A percentile compares a stretch with the other conserved stretches of the same genome.
These are phyloP conservation scores for Alternaria conjuncta DNA, from an alignment of 2,329 filamentous ascomycete species.

Conservation along the genomic window DNA sequence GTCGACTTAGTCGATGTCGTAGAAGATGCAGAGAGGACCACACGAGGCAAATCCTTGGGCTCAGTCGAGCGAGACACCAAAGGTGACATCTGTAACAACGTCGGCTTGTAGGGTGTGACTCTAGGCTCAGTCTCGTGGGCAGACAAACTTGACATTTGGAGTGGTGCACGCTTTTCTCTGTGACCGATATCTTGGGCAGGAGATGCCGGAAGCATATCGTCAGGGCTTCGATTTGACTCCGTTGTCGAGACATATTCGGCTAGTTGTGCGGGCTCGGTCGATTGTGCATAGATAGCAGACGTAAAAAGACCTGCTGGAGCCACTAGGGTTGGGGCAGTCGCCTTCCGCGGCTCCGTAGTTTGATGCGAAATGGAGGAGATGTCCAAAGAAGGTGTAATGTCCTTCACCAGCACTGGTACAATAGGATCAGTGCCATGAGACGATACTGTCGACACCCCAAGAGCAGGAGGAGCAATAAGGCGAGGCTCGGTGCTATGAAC, in stretches of 20 bases:
- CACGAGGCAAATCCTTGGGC: constrained; percentile 26
- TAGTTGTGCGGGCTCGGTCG: constrained; percentile 29
- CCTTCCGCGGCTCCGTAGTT: constrained; percentile 35
- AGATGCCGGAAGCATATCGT: neutral
- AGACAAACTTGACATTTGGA: constrained; percentile 18
- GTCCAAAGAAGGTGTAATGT: constrained; percentile 30
- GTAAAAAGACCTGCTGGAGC: constrained; percentile 29
- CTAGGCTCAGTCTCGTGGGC: constrained; percentile 22
- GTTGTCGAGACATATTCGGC: neutral
- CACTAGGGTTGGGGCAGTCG: constrained; percentile 21
- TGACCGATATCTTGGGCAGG: neutral
- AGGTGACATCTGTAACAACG: constrained; percentile 33
- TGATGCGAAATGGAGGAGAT: constrained; percentile 38
- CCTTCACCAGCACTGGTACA: constrained; percentile 38
- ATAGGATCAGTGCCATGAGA: constrained; percentile 35
- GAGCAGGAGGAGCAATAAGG: constrained; percentile 14
- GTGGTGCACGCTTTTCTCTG: neutral
- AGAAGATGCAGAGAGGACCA: constrained; percentile 28
- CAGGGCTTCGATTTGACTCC: neutral
- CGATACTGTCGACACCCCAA: constrained; percentile 29
- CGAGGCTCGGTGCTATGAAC: constrained; percentile 36
- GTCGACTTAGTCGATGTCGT: constrained; percentile 30
- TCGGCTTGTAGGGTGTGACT: constrained; percentile 12
- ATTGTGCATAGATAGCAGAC: constrained; percentile 38
- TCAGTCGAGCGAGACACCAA: constrained; percentile 36